Evolutionary conservation across 2,329 filamentous ascomycete genomes (phyloP).

Genomic region (Xylariaceae sp.): DNA sequence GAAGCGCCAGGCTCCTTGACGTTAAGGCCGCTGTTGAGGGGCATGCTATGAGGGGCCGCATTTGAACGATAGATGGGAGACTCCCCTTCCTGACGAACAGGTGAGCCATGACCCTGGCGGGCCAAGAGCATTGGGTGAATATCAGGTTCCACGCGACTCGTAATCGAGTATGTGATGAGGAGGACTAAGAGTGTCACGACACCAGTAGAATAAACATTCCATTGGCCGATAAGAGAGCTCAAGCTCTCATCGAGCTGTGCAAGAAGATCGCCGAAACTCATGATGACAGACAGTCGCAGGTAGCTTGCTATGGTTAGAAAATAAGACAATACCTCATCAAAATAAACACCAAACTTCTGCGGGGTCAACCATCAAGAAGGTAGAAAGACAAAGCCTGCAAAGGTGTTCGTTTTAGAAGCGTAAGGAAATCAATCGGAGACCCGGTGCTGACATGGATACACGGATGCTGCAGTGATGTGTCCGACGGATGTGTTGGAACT

Average conservation of each 20-base stretch:
- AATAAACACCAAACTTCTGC: neutral
- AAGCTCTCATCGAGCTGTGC: conserved; percentile 75
- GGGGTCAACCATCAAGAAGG: conserved; percentile 1
- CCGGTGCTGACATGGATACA: conserved; percentile 21
- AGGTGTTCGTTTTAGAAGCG: conserved; percentile 12
- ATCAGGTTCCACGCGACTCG: conserved; percentile 81
- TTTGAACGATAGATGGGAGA: conserved; percentile 86
- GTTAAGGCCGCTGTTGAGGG: conserved; percentile 77
- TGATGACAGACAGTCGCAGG: conserved; percentile 30
- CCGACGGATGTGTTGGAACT: conserved; percentile 6
- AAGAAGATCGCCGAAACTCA: conserved; percentile 60
- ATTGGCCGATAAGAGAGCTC: conserved; percentile 74
- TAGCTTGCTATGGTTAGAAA: conserved; percentile 1
- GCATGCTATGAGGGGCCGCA: conserved; percentile 84
- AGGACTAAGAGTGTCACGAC: conserved; percentile 71
- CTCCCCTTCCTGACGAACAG: conserved; percentile 82
- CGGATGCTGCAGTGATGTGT: neutral
- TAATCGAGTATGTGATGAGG: conserved; percentile 73
- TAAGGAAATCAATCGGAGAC: conserved; percentile 6
- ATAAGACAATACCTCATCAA: neutral
- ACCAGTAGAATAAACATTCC: conserved; percentile 80
- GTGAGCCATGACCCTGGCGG: conserved; percentile 79
- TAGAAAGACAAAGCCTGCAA: neutral
- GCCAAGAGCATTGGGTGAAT: conserved; percentile 90
- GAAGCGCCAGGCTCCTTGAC: conserved; percentile 81